These are phyloP conservation scores for Gastrolobium villosum DNA, from an alignment of 306 rosid genomes.

Conservation along the genomic window DNA sequence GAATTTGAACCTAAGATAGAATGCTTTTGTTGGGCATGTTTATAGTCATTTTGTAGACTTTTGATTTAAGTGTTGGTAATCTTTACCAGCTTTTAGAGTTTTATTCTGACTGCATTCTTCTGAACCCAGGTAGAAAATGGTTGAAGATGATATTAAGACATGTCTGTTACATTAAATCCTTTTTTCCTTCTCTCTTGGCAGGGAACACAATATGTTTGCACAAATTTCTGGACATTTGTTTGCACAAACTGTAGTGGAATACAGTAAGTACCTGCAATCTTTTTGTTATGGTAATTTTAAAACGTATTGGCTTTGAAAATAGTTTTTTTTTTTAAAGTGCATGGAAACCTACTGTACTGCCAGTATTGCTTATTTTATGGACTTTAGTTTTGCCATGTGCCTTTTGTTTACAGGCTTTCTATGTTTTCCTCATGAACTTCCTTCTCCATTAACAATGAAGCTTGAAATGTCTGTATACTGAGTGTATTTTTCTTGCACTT, in stretches of 20 bases:
- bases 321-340: slow-evolving; percentile 15
- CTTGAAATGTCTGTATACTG: slow-evolving; percentile 33
- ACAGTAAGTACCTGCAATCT: slow-evolving; percentile 77
- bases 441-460: slow-evolving; percentile 35
- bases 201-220: slow-evolving; percentile 99
- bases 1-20: not conserved
- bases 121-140: slow-evolving; percentile 18
- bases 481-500: slow-evolving; percentile 25
- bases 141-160: slow-evolving; percentile 41
- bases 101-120: slow-evolving; percentile 35
- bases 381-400: slow-evolving; percentile 23
- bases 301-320: slow-evolving; percentile 28
- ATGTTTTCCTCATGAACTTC: slow-evolving; percentile 33
- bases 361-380: slow-evolving; percentile 17
- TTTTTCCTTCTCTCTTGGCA: slow-evolving; percentile 49
- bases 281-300: slow-evolving; percentile 10
- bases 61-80: slow-evolving; percentile 24
- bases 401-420: slow-evolving; percentile 34
- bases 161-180: slow-evolving; percentile 40
- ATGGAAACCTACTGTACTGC: slow-evolving; percentile 34
- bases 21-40: slow-evolving; percentile 21
- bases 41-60: slow-evolving; percentile 27
- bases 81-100: slow-evolving; percentile 38
- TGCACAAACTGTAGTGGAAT: slow-evolving; percentile 96
- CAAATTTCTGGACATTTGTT: slow-evolving; percentile 93